Evolutionary conservation across 441 rosid species (phyloP).

Genomic region (Gossypium schwendimanii): DNA sequence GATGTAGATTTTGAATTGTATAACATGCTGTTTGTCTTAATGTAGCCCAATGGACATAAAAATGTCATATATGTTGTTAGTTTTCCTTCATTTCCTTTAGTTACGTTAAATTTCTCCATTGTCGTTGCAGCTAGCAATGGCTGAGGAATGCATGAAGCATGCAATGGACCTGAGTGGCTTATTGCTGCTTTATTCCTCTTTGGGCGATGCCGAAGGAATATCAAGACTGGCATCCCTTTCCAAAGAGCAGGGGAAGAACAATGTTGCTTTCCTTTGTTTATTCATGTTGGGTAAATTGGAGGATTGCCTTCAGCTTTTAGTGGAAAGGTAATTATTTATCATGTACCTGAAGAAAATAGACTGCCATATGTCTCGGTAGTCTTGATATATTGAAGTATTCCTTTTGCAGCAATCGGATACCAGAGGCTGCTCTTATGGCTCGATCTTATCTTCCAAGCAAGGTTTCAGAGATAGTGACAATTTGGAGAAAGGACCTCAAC

Average conservation of each 20-base stretch:
- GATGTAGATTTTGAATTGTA: neutral
- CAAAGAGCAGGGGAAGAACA: slow-evolving; percentile 89
- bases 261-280: slow-evolving; percentile 83
- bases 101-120: slow-evolving; percentile 1
- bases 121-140: slow-evolving; percentile 75
- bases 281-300: slow-evolving; percentile 91
- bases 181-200: slow-evolving; percentile 79
- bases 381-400: slow-evolving; percentile 23
- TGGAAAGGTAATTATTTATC: slow-evolving; percentile 57
- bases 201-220: slow-evolving; percentile 92
- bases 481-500: slow-evolving; percentile 87
- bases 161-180: slow-evolving; percentile 93
- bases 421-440: slow-evolving; percentile 98
- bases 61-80: neutral
- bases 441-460: slow-evolving; percentile 95
- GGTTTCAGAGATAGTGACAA: slow-evolving; percentile 83
- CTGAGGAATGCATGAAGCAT: slow-evolving; percentile 86
- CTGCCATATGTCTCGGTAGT: slow-evolving; percentile 8
- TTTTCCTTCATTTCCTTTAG: neutral
- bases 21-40: neutral
- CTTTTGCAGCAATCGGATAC: slow-evolving; percentile 83
- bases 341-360: slow-evolving; percentile 10
- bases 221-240: slow-evolving; percentile 68
- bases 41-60: neutral
- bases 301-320: slow-evolving; percentile 86